A percentile compares a stretch with the other conserved stretches of the same genome.
phyloP scores from a whole-genome alignment of 371 early-diverging fungal species.

The Actinomortierella ambigua region DNA sequence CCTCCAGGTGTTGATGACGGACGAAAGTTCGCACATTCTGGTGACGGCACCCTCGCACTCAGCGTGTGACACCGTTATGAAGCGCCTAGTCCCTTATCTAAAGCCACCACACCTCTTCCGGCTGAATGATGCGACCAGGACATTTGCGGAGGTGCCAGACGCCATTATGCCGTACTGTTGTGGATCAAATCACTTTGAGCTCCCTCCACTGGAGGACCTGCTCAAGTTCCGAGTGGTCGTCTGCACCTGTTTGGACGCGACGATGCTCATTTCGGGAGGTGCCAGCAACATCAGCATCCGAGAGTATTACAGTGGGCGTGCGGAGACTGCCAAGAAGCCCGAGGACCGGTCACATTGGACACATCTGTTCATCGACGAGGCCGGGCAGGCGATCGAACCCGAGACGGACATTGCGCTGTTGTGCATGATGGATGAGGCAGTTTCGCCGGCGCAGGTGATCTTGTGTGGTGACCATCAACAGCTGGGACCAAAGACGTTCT shows the following conservation, averaged over 20 bases:
- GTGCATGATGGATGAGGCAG: slow-evolving; percentile 32
- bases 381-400: slow-evolving; percentile 57
- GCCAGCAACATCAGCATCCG: slow-evolving; percentile 40
- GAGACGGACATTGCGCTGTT: slow-evolving; percentile 52
- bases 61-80: slow-evolving; percentile 43
- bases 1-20: slow-evolving; percentile 29
- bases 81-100: slow-evolving; percentile 41
- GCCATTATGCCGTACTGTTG: slow-evolving; percentile 36
- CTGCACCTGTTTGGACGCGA: slow-evolving; percentile 51
- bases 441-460: slow-evolving; percentile 29
- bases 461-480: slow-evolving; percentile 44
- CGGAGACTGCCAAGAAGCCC: slow-evolving; percentile 2
- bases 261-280: slow-evolving; percentile 47
- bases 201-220: slow-evolving; percentile 47
- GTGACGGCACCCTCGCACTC: slow-evolving; percentile 42
- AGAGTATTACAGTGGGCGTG: slow-evolving; percentile 16
- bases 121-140: slow-evolving; percentile 32
- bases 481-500: slow-evolving; percentile 41
- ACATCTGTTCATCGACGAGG: slow-evolving; percentile 59
- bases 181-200: slow-evolving; percentile 30
- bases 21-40: slow-evolving; percentile 26
- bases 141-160: slow-evolving; percentile 38
- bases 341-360: slow-evolving; percentile 36
- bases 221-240: slow-evolving; percentile 49
- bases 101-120: slow-evolving; percentile 34